Evolutionary conservation across 768 basidiomycete genomes (phyloP).

Genomic region (Hypholoma sublateritium): DNA sequence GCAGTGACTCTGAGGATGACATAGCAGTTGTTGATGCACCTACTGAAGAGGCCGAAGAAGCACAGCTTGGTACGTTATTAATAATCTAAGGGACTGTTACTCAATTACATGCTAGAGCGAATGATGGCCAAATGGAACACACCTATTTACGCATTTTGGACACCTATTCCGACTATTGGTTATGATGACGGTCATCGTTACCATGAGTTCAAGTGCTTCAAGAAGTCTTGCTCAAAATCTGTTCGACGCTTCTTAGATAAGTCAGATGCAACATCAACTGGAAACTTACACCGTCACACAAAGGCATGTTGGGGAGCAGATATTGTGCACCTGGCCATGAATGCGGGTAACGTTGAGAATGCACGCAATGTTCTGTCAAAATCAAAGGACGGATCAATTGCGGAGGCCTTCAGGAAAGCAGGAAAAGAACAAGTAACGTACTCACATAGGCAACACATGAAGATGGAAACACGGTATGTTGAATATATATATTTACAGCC

Average conservation of each 20-base stretch:
- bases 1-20: not conserved
- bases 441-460: slow-evolving; percentile 17
- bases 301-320: slow-evolving; percentile 26
- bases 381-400: slow-evolving; percentile 6
- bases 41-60: not conserved
- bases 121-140: slow-evolving; percentile 10
- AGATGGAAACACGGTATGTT: slow-evolving; percentile 13
- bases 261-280: slow-evolving; percentile 13
- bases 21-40: not conserved
- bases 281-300: slow-evolving; percentile 26
- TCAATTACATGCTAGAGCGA: not conserved
- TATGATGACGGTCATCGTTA: not conserved
- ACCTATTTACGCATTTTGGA: slow-evolving; percentile 17
- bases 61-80: not conserved
- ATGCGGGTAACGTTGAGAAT: not conserved
- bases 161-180: slow-evolving; percentile 7
- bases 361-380: not conserved
- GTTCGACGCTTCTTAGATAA: slow-evolving; percentile 14
- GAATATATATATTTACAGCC: not conserved
- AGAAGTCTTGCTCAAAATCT: slow-evolving; percentile 2
- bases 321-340: slow-evolving; percentile 15
- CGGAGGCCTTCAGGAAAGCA: not conserved
- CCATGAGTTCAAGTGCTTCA: slow-evolving; percentile 13
- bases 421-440: slow-evolving; percentile 14
- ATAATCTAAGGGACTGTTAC: not conserved